Percentiles rank a stretch among this genome's conserved stretches.
Conservation (phyloP, 2,329 filamentous ascomycete genomes). For the Penicillium sp. region DNA sequence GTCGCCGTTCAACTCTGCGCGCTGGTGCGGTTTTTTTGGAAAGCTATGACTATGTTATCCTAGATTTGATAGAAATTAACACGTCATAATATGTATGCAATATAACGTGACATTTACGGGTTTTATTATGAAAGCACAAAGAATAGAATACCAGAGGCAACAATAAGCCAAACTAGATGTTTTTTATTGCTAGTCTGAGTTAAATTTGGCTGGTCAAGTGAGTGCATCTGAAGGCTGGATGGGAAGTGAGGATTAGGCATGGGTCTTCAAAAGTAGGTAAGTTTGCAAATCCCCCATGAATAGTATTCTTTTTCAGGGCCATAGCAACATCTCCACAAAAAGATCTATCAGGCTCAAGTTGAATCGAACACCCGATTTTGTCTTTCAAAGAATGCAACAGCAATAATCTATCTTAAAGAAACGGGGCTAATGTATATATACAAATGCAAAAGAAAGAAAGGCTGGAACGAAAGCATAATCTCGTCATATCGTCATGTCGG, state of each 20-base stretch:
- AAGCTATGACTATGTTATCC: no score
- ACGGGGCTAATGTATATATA: slow-evolving; percentile 12
- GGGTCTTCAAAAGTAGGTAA: not conserved
- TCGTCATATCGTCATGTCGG: slow-evolving; percentile 19
- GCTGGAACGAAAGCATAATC: slow-evolving; percentile 14
- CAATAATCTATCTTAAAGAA: slow-evolving; percentile 1
- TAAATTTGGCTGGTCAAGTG: no score
- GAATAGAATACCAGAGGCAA: no score
- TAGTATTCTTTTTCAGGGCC: not conserved
- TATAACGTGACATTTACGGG: no score
- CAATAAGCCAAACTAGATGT: no score
- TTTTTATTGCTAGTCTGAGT: no score
- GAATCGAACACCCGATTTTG: not conserved
- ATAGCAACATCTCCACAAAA: not conserved
- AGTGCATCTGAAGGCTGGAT: not conserved
- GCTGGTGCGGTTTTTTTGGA: no score
- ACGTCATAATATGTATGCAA: no score
- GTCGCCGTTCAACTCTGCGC: no score
- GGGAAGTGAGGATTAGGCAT: not conserved
- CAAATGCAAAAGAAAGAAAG: slow-evolving; percentile 13
- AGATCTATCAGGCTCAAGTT: not conserved
- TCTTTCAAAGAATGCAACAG: slow-evolving; percentile 12
- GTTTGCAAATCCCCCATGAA: not conserved
- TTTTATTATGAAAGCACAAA: no score
- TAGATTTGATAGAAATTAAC: no score